phyloP scores from a whole-genome alignment of 2,329 filamentous ascomycete species.

The Fusarium euwallaceae region DNA sequence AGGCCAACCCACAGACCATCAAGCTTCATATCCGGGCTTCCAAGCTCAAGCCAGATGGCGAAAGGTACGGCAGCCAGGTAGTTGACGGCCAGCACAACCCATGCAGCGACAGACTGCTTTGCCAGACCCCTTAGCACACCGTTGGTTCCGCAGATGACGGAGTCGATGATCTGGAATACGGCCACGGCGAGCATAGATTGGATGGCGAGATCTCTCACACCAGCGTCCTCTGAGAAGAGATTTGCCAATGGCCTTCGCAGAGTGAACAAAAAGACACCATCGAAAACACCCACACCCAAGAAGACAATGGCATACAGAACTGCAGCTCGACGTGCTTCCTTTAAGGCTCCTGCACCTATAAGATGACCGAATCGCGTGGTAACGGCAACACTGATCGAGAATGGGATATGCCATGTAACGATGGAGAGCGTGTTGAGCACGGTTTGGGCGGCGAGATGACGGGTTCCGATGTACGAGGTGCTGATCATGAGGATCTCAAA shows the following conservation, averaged over 20 bases:
- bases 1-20: slow-evolving; percentile 44
- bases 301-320: slow-evolving; percentile 34
- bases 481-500: slow-evolving; percentile 61
- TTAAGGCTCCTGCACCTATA: slow-evolving; percentile 51
- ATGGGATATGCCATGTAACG: slow-evolving; percentile 59
- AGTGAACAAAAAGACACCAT: slow-evolving; percentile 30
- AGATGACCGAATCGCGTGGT: slow-evolving; percentile 59
- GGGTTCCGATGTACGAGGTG: slow-evolving; percentile 59
- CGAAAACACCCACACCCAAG: slow-evolving; percentile 24
- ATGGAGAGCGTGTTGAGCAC: slow-evolving; percentile 57
- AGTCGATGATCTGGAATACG: slow-evolving; percentile 38
- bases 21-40: slow-evolving; percentile 40
- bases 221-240: slow-evolving; percentile 36
- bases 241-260: slow-evolving; percentile 26
- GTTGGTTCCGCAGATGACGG: slow-evolving; percentile 37
- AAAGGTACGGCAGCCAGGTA: slow-evolving; percentile 37
- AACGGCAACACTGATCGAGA: slow-evolving; percentile 57
- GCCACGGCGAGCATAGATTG: slow-evolving; percentile 33
- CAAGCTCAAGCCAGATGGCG: slow-evolving; percentile 38
- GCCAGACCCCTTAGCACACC: slow-evolving; percentile 36
- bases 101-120: slow-evolving; percentile 38
- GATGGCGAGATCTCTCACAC: slow-evolving; percentile 25
- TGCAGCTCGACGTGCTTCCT: slow-evolving; percentile 32
- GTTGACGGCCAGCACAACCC: slow-evolving; percentile 38
- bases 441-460: slow-evolving; percentile 58